Percentiles rank a stretch among this genome's conserved stretches.
Evolutionary conservation across 257 asterid genomes (phyloP).

Genomic region (Jacaranda copaia): DNA sequence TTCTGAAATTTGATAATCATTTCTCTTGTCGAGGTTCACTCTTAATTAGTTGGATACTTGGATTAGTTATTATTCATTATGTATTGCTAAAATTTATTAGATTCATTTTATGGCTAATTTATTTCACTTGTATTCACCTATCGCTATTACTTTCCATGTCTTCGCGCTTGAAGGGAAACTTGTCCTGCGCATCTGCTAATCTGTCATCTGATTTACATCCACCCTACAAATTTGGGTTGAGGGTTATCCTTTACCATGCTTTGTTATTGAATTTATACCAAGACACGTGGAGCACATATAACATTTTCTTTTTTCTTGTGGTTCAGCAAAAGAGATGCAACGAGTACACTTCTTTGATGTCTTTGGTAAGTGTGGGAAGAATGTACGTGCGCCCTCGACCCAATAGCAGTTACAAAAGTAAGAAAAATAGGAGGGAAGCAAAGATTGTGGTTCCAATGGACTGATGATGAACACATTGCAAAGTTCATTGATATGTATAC

Average conservation of each 20-base stretch:
- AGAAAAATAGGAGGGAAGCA: neutral
- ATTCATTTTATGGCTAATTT: neutral
- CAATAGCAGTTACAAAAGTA: slow-evolving; percentile 32
- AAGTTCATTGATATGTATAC: too few relatives aligned
- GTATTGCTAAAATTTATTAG: too few relatives aligned
- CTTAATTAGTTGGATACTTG: neutral
- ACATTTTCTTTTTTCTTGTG: slow-evolving; percentile 15
- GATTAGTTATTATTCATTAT: neutral
- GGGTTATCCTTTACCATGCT: slow-evolving; percentile 1
- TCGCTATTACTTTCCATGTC: neutral
- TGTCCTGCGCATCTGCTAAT: slow-evolving; percentile 1
- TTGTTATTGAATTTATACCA: slow-evolving; percentile 2
- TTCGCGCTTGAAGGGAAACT: neutral
- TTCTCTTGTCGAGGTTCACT: slow-evolving; percentile 10
- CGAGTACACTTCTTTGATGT: slow-evolving; percentile 58
- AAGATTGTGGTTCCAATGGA: too few relatives aligned
- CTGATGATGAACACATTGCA: too few relatives aligned
- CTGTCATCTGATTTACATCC: neutral
- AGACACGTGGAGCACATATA: neutral
- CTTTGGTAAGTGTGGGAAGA: slow-evolving; percentile 59
- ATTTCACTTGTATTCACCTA: neutral
- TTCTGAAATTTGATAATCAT: slow-evolving; percentile 3
- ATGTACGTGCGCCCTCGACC: too few relatives aligned
- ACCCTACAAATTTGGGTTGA: neutral
- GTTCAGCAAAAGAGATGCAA: slow-evolving; percentile 67